Evolutionary conservation across 2,329 filamentous ascomycete species (phyloP), one percentile per base, ranked within the genome.

Genomic region (Talaromyces sp.): DNA sequence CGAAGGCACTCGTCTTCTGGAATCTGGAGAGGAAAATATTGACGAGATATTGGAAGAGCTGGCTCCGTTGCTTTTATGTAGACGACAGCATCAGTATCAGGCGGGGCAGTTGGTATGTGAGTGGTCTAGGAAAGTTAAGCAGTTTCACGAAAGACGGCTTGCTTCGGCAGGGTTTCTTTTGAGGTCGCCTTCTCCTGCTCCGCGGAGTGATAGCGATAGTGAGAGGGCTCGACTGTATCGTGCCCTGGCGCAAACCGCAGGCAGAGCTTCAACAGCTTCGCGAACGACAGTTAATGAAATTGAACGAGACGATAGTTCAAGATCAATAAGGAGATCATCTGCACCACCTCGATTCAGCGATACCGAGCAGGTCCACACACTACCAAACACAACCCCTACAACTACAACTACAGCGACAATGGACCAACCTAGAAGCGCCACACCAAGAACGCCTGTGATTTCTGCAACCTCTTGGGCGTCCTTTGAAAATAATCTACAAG

Each of bases 51-150:
- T 74, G 0, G 54, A 69, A 38, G 53, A 70, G 15, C 31, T 74
- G 7, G 72, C 72, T n/a, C 70, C 70, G 27, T 36, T 67, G 36
- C 69, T 70, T 8, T 51, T 74, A 31, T 74, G 72, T 59, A 68
- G 11, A 25, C 36, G 53, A 1, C 67, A 49, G 2, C 72, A 73
- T 53, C 70, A 73, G 38, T 19, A 34, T 7, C 70, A 72, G 49
- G 71, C 70, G n/a, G n/a, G 19, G 10, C 13, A 19, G 2, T 17
- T 63, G 27, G 60, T 53, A 2, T 13, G 38, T 0, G 31, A 63
- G 13, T 66, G 60, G 60, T 22, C 43, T 25, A 11, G 19, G 3
- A 45, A 63, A 34, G 60, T 66, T 3, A 53, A 59, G 25, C 54
- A 60, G n/a, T 62, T 65, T 13, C 31, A 63, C 13, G 53, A 60